Conservation (phyloP, 1,284 basidiomycete genomes). For the Flammula alnicola region DNA sequence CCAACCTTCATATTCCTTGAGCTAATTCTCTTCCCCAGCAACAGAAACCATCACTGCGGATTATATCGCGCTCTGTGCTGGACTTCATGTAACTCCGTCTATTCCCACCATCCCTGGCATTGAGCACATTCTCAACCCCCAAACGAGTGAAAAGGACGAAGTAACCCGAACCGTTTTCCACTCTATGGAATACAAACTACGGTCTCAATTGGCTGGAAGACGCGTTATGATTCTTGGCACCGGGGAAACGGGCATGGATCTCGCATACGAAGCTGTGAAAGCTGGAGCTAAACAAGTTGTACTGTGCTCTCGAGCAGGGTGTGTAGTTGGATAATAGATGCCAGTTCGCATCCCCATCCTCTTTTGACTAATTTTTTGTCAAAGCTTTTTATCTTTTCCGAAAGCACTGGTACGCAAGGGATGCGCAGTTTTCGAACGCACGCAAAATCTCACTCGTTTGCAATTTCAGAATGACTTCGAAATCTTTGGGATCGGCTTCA, state of each 20-base stretch:
- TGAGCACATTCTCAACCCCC: conserved; percentile 35
- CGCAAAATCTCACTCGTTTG: background rate
- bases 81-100: conserved; percentile 55
- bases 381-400: conserved; percentile 61
- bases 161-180: conserved; percentile 47
- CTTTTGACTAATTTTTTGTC: conserved; percentile 1
- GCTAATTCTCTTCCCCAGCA: conserved; percentile 11
- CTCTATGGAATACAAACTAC: conserved; percentile 55
- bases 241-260: conserved; percentile 73
- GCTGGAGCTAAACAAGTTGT: conserved; percentile 58
- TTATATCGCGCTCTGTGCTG: conserved; percentile 52
- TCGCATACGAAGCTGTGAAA: conserved; percentile 58
- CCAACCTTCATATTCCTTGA: background rate
- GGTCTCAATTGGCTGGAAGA: conserved; percentile 48
- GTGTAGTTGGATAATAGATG: background rate
- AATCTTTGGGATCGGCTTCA: conserved; percentile 53
- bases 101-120: conserved; percentile 54
- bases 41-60: conserved; percentile 35
- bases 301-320: conserved; percentile 57
- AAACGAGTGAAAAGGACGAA: conserved; percentile 17
- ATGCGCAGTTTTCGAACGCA: background rate
- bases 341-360: background rate
- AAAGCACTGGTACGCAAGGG: conserved; percentile 51
- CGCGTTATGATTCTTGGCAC: conserved; percentile 62
- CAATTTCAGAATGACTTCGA: conserved; percentile 57